Base-by-base conservation (phyloP, 306 rosid species). In the Psophocarpus tetragonolobus region DNA sequence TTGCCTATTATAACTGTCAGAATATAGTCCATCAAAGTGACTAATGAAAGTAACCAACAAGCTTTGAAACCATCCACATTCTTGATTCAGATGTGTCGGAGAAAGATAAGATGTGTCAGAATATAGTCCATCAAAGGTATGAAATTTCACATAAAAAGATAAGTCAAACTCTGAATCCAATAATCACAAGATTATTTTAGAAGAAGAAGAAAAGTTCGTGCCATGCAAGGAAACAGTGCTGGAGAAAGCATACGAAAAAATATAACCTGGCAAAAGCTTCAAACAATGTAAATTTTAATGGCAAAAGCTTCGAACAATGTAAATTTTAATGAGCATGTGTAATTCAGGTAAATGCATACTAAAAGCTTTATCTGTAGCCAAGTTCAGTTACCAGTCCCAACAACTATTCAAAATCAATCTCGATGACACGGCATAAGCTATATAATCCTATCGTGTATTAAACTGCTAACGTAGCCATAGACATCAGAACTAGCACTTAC, bases 351-450 rank as follows among this genome's bases (percentile, higher is more conserved):
- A 60, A 80, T 27, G 29, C 26, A 23, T 44, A 23, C 58, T 72
- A 71, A 78, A 15, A 27, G 23, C 73, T 36, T 57, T 50, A 80
- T 41, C 71, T 1, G 60, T 29, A 73, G 38, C 51, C 61, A 10
- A 69, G 32, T 44, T 44, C 58, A 69, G 0, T 21, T 26, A 18
- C 74, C 38, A 44, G 3, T 30, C 39, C 39, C 67, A 64, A 44
- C 17, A 56, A 80, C 61, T 44, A 76, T 44, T 70, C 77, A 63
- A 67, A 68, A 80, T 17, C 69, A 80, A 72, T n/a, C 32, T 39
- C 17, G 14, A 78, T 27, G 18, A 44, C 32, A 24, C n/a, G 13
- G 24, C 54, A 41, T 5, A 32, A 30, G 24, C 68, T 18, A 23
- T 8, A 39, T 6, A 30, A 29, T 75, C 35, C 71, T n/a, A 42